Conservation (phyloP, 2,329 filamentous ascomycete genomes). For the Aureobasidium pullulans region DNA sequence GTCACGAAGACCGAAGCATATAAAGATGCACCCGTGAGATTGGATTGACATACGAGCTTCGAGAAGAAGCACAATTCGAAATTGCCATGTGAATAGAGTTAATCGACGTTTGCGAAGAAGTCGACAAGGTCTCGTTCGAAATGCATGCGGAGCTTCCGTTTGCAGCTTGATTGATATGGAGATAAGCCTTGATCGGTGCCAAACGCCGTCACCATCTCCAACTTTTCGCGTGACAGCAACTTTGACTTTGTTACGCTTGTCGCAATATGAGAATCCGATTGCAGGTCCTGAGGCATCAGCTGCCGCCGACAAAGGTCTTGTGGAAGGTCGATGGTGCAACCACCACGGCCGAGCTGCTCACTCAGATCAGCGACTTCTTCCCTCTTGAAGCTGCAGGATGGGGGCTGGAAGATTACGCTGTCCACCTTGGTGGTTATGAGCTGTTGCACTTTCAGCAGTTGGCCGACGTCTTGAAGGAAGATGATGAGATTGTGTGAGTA, state of each 20-base stretch:
- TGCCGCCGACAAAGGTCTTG: constrained; percentile 65
- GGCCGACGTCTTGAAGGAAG: constrained; percentile 63
- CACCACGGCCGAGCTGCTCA: constrained; percentile 69
- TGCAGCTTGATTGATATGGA: neutral
- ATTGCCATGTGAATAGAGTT: neutral
- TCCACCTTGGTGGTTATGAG: constrained; percentile 73
- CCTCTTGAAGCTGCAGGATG: constrained; percentile 75
- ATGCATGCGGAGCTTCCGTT: neutral
- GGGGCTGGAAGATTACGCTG: constrained; percentile 84
- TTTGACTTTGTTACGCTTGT: neutral
- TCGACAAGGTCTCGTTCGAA: neutral
- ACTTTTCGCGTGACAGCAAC: neutral
- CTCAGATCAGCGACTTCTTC: constrained; percentile 69
- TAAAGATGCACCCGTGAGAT: no score
- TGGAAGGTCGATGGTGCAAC: constrained; percentile 52
- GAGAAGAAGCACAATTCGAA: neutral
- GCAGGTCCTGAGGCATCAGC: constrained; percentile 61
- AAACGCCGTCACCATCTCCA: constrained; percentile 3
- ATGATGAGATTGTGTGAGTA: constrained; percentile 73
- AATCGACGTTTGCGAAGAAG: neutral
- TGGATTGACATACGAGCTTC: neutral
- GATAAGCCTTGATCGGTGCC: neutral
- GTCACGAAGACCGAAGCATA: neutral
- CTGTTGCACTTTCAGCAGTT: constrained; percentile 79
- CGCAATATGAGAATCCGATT: constrained; percentile 63